Percentiles rank a stretch among this genome's conserved stretches.
Evolutionary conservation across 2,329 filamentous ascomycete genomes (phyloP).

Genomic region (Phaeomoniella chlamydospora): DNA sequence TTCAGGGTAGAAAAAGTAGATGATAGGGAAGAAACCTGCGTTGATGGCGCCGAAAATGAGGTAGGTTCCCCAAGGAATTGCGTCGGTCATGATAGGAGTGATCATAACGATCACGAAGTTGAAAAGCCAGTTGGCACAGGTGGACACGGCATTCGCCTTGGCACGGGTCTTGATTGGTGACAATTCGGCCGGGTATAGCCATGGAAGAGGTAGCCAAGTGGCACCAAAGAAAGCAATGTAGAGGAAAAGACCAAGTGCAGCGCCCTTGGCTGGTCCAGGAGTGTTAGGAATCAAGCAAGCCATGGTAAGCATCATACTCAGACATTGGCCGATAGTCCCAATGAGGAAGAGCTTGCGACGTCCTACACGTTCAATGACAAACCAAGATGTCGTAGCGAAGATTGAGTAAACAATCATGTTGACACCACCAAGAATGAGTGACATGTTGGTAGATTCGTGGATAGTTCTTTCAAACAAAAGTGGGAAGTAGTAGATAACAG

Average conservation of each 20-base stretch:
- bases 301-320: constrained; percentile 24
- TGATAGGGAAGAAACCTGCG: constrained; percentile 28
- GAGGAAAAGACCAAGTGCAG: constrained; percentile 36
- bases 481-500: constrained; percentile 33
- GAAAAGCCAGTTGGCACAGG: constrained; percentile 40
- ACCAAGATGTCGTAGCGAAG: constrained; percentile 15
- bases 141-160: constrained; percentile 40
- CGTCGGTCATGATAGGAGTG: constrained; percentile 28
- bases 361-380: constrained; percentile 30
- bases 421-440: constrained; percentile 37
- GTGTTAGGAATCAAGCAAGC: constrained; percentile 20
- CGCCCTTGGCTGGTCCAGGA: constrained; percentile 17
- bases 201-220: constrained; percentile 49
- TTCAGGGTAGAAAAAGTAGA: constrained; percentile 21
- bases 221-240: constrained; percentile 58
- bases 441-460: constrained; percentile 25
- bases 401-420: constrained; percentile 32
- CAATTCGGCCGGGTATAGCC: constrained; percentile 37
- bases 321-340: constrained; percentile 22
- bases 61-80: constrained; percentile 25
- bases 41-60: constrained; percentile 32
- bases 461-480: constrained; percentile 33
- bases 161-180: constrained; percentile 40
- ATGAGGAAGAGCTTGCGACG: constrained; percentile 26
- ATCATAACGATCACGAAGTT: constrained; percentile 33